phyloP scores from a whole-genome alignment of 495 filamentous ascomycete genomes.

The Lasiosphaeris hirsuta region DNA sequence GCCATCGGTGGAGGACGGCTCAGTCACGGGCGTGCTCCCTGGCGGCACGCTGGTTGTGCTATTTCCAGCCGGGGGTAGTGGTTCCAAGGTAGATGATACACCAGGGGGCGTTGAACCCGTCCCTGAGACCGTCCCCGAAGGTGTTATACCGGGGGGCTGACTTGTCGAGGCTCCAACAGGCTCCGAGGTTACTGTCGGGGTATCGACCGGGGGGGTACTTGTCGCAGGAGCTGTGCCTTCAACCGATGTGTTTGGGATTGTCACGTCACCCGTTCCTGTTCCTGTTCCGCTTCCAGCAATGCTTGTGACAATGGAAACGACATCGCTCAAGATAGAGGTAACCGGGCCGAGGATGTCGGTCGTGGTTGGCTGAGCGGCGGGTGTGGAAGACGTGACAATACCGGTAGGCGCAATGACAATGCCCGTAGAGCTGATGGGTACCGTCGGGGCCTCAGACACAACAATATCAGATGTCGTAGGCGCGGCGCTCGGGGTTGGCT shows the following conservation, averaged over 20 bases:
- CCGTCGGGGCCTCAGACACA: conserved; percentile 6
- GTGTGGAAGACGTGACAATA: conserved; percentile 6
- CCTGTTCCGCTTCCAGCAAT: background rate
- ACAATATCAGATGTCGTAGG: background rate
- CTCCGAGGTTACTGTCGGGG: conserved; percentile 3
- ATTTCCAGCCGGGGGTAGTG: conserved; percentile 2
- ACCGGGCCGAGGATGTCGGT: conserved; percentile 1
- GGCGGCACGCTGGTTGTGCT: conserved; percentile 3
- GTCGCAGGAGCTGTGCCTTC: background rate
- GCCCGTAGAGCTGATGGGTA: conserved; percentile 9
- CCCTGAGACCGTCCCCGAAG: background rate
- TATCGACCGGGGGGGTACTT: background rate
- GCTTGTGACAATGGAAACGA: conserved; percentile 6
- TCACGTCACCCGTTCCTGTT: background rate
- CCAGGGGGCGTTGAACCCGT: background rate
- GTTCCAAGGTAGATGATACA: background rate
- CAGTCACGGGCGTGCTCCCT: background rate
- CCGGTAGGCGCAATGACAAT: conserved; percentile 13
- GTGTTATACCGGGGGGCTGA: background rate
- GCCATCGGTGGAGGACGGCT: background rate
- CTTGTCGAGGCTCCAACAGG: background rate
- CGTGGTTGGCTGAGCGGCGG: background rate
- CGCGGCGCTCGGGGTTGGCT: background rate
- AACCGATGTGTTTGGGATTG: background rate
- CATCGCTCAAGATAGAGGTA: conserved; percentile 5